phyloP scores from a whole-genome alignment of 1,139 yeast species.

The Nematodospora anomalae region DNA sequence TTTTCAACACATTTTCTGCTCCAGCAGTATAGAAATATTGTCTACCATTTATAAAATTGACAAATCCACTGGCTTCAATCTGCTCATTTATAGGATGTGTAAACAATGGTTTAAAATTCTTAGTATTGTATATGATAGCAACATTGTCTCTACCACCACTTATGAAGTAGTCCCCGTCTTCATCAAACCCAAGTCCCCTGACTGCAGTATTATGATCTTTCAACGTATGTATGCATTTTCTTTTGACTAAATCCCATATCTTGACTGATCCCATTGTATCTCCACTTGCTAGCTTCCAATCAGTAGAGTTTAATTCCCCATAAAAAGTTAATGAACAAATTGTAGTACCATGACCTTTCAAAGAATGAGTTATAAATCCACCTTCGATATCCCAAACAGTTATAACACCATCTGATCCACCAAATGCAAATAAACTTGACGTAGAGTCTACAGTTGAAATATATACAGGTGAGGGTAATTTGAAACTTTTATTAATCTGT shows the following conservation, averaged over 20 bases:
- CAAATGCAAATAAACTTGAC: constrained; percentile 85
- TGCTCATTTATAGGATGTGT: constrained; percentile 76
- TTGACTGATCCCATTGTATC: constrained; percentile 85
- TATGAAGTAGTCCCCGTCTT: constrained; percentile 55
- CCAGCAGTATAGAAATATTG: constrained; percentile 76
- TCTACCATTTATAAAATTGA: constrained; percentile 27
- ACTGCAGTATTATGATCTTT: constrained; percentile 85
- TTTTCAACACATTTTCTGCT: constrained; percentile 60
- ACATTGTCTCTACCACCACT: constrained; percentile 92
- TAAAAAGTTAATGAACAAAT: constrained; percentile 73
- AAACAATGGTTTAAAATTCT: constrained; percentile 54
- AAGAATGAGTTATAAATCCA: constrained; percentile 83
- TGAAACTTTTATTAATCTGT: constrained; percentile 53
- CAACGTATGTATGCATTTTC: constrained; percentile 62
- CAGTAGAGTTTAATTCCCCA: constrained; percentile 66
- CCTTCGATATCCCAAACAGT: constrained; percentile 92
- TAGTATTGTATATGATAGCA: constrained; percentile 59
- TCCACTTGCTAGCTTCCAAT: constrained; percentile 84
- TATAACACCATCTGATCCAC: constrained; percentile 92
- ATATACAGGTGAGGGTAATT: constrained; percentile 76
- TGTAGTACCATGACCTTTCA: constrained; percentile 95
- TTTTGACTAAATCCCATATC: constrained; percentile 86
- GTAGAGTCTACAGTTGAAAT: constrained; percentile 77
- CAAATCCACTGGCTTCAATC: constrained; percentile 79
- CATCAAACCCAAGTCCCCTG: constrained; percentile 73